These are phyloP conservation scores for Telopea speciosissima DNA, from an alignment of 177 flowering plant species.

Conservation along the genomic window DNA sequence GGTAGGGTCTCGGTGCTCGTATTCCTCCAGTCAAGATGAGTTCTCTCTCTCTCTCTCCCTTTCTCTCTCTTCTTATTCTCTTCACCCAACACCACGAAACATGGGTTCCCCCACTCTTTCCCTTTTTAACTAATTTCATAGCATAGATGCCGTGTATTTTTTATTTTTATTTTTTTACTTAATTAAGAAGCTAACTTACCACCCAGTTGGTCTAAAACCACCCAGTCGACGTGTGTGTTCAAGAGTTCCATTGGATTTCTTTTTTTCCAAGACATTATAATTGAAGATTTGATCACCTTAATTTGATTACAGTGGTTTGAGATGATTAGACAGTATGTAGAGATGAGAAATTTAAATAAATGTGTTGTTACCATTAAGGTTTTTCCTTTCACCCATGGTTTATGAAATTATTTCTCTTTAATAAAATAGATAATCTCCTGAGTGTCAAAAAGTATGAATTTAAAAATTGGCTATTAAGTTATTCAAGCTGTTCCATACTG, in stretches of 20 bases:
- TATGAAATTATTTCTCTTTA: no score
- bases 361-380: no score
- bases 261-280: neutral
- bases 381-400: no score
- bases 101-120: neutral
- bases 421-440: no score
- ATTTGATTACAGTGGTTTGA: no score
- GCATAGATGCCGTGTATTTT: neutral
- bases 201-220: neutral
- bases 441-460: no score
- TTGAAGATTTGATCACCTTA: no score
- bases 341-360: no score
- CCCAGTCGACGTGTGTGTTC: neutral
- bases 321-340: no score
- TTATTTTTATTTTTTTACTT: no score
- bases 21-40: neutral
- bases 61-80: neutral
- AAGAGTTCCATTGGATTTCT: neutral
- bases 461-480: no score
- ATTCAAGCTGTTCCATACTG: no score
- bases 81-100: neutral
- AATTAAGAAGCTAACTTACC: neutral
- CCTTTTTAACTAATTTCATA: neutral
- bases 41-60: neutral
- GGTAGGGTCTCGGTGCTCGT: neutral